Evolutionary conservation across 148 eudicot genomes (phyloP).

Genomic region (Suaeda aralocaspica): DNA sequence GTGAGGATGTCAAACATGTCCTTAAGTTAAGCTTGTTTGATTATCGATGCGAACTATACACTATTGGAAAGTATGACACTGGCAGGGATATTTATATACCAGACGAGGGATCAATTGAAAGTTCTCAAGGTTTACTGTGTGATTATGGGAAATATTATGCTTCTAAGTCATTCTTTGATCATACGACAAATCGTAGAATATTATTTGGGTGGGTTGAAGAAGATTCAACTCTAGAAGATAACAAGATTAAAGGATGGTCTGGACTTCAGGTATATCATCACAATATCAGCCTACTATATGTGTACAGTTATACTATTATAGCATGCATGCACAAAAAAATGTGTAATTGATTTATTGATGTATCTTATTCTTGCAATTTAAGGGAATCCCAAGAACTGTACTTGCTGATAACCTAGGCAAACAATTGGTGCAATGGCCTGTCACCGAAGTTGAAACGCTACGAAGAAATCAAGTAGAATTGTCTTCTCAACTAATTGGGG

Average conservation of each 20-base stretch:
- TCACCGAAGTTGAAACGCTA: slow-evolving; percentile 34
- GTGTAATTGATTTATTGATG: not conserved
- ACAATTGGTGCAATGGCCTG: slow-evolving; percentile 47
- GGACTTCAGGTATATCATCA: slow-evolving; percentile 34
- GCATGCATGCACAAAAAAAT: not conserved
- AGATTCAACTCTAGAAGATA: slow-evolving; percentile 23
- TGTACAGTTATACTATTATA: not conserved
- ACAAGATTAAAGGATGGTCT: slow-evolving; percentile 37
- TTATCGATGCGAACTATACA: slow-evolving; percentile 27
- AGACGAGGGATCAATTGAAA: slow-evolving; percentile 25
- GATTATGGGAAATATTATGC: slow-evolving; percentile 48
- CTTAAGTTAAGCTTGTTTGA: slow-evolving; percentile 34
- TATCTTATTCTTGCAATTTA: not conserved
- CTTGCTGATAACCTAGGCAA: slow-evolving; percentile 26
- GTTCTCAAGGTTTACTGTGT: slow-evolving; percentile 21
- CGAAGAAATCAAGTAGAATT: slow-evolving; percentile 15
- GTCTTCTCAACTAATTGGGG: slow-evolving; percentile 18
- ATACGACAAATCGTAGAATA: slow-evolving; percentile 29
- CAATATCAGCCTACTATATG: not conserved
- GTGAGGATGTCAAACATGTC: slow-evolving; percentile 30
- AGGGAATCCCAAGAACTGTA: slow-evolving; percentile 42
- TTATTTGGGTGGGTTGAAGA: slow-evolving; percentile 41
- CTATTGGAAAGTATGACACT: slow-evolving; percentile 35
- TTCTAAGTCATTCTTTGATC: slow-evolving; percentile 41
- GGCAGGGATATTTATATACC: slow-evolving; percentile 23